A percentile compares a stretch with the other conserved stretches of the same genome.
Evolutionary conservation across 163 green algal genomes (phyloP).

Genomic region (Coccomyxa subellipsoidea): DNA sequence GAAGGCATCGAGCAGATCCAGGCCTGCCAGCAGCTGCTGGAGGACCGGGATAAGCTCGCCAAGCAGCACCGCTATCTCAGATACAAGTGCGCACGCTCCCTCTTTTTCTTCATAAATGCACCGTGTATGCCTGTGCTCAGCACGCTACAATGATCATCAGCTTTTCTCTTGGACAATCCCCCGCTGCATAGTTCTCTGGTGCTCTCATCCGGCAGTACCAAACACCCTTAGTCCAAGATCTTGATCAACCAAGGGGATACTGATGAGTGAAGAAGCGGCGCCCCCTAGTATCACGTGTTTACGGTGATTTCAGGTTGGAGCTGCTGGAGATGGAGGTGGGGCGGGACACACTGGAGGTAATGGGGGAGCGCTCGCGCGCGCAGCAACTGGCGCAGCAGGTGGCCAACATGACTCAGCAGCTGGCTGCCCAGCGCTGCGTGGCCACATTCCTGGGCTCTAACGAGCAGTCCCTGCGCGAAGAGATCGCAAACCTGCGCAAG

Average conservation of each 20-base stretch:
- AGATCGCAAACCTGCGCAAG: background rate
- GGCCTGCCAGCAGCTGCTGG: background rate
- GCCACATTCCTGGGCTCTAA: background rate
- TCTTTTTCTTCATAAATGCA: too few species aligned
- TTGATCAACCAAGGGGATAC: too few species aligned
- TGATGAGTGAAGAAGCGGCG: too few species aligned
- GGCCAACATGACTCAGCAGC: background rate
- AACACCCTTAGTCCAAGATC: too few species aligned
- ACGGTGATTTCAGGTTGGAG: background rate
- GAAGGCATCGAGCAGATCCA: background rate
- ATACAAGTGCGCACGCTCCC: background rate
- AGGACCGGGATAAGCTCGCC: background rate
- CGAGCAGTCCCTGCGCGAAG: background rate
- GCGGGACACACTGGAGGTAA: background rate
- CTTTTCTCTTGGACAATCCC: too few species aligned
- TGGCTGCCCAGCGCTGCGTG: background rate
- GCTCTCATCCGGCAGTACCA: too few species aligned
- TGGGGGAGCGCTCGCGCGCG: background rate
- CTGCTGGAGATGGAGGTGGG: conserved; percentile 4
- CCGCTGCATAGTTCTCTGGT: too few species aligned
- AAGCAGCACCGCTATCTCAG: background rate
- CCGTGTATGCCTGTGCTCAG: too few species aligned
- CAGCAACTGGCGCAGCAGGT: background rate
- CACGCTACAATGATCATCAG: too few species aligned
- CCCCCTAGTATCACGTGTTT: too few species aligned